phyloP scores from a whole-genome alignment of 225 moss, liverwort and hornwort species.

The Pseudisothecium myosuroides region DNA sequence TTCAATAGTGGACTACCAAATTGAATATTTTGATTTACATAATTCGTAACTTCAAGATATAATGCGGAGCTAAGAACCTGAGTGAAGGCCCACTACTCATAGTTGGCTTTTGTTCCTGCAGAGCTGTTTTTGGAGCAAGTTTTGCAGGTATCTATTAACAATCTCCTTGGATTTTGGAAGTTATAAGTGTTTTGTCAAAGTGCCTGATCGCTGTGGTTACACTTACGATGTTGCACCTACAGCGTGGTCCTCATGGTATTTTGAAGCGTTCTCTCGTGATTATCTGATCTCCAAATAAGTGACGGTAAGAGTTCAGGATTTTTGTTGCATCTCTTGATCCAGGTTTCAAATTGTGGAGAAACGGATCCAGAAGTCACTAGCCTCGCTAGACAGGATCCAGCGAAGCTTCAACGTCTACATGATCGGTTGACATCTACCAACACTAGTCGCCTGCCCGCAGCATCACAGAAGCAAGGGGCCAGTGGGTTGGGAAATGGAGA shows the following conservation, averaged over 20 bases:
- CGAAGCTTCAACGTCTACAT: constrained; percentile 62
- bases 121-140: constrained; percentile 73
- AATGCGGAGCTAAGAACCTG: not conserved
- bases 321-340: not conserved
- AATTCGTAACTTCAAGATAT: not conserved
- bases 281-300: not conserved
- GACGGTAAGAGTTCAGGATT: not conserved
- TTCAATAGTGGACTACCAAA: not conserved
- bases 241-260: not conserved
- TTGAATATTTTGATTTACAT: not conserved
- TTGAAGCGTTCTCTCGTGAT: not conserved
- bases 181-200: not conserved
- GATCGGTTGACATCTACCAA: constrained; percentile 55
- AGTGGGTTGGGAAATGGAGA: constrained; percentile 37
- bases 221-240: not conserved
- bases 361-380: constrained; percentile 60
- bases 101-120: constrained; percentile 27
- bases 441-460: constrained; percentile 18
- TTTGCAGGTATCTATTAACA: constrained; percentile 36
- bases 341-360: constrained; percentile 63
- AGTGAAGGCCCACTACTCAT: not conserved
- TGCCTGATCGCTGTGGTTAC: not conserved
- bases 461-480: constrained; percentile 34
- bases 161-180: not conserved
- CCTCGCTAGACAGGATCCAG: constrained; percentile 58